phyloP scores from a whole-genome alignment of 2,329 filamentous ascomycete genomes.

The Fusarium sp. region DNA sequence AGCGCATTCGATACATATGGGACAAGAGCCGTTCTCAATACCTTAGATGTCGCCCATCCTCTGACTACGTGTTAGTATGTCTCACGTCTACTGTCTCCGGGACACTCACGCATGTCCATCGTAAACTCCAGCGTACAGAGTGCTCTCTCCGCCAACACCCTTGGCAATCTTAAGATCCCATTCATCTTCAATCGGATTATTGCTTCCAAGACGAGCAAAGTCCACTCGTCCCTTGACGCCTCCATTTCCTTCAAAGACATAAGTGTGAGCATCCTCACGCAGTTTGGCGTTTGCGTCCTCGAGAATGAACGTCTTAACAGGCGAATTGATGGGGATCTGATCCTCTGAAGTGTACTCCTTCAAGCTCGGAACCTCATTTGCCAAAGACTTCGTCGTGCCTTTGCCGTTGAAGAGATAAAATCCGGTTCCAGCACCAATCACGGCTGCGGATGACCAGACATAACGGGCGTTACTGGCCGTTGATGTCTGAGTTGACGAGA shows the following conservation, averaged over 20 bases:
- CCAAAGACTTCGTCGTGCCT: neutral
- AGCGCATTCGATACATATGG: slow-evolving; percentile 57
- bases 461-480: neutral
- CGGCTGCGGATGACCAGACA: slow-evolving; percentile 14
- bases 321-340: slow-evolving; percentile 44
- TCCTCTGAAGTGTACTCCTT: slow-evolving; percentile 31
- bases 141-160: slow-evolving; percentile 47
- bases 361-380: slow-evolving; percentile 19
- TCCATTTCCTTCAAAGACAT: slow-evolving; percentile 46
- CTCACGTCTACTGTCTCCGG: neutral
- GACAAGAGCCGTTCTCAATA: slow-evolving; percentile 57
- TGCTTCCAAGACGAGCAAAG: slow-evolving; percentile 52
- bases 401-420: slow-evolving; percentile 21
- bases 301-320: slow-evolving; percentile 45
- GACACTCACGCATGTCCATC: slow-evolving; percentile 62
- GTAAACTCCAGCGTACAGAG: slow-evolving; percentile 57
- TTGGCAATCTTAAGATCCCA: slow-evolving; percentile 51
- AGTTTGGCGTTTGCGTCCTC: slow-evolving; percentile 49
- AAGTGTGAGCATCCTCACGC: slow-evolving; percentile 49
- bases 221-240: slow-evolving; percentile 50
- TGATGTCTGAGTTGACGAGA: slow-evolving; percentile 28
- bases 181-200: slow-evolving; percentile 53
- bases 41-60: slow-evolving; percentile 57
- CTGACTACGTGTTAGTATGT: slow-evolving; percentile 31
- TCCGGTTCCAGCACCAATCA: slow-evolving; percentile 22